Base-by-base conservation (phyloP, 148 eudicot genomes). In the Rhododendron vialii region DNA sequence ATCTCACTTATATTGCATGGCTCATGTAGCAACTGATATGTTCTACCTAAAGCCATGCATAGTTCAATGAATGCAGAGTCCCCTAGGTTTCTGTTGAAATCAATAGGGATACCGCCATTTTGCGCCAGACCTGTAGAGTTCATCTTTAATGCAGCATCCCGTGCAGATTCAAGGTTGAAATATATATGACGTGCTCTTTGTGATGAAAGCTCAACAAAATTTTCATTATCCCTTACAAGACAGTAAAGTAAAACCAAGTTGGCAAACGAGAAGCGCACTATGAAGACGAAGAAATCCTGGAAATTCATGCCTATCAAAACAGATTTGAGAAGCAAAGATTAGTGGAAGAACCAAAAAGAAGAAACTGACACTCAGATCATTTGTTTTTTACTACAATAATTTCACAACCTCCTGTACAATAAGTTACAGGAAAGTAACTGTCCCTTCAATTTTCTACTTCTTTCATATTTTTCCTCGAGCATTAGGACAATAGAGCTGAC, bases 271-370 rank as follows among this genome's bases (percentile, higher is more conserved):
- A 95, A 90, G 83, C 91, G 95, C 82, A 87, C 87, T 67, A 93
- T 83, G 92, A 97, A 94, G 88, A 91, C 89, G 92, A 95, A 95
- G 94, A 94, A 93, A 88, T 97, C 99, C 47, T 82, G 82, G 87
- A 97, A 94, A 89, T 95, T 94, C 98, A 97, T 97, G 86, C 99
- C 99, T 96, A 87, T 38, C 82, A 86, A 50, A 79, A 71, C 24
- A 80, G 81, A 87, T 13, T 63, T 33, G 53, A 45, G 61, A 83
- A 63, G 77, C 51, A 71, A 24, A 82, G 47, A 63, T 59, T 61
- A 63, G 75, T 0, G 7, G 36, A 24, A 38, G 53, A 59, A 11
- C 51, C 38, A 26, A 59, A 36, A 55, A 51, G 10, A 24, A 82
- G 73, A 15, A 81, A 53, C 14, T 53, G 43, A 78, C 13, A 30